Conservation (phyloP, 306 rosid genomes). For the Vachellia collinsii region DNA sequence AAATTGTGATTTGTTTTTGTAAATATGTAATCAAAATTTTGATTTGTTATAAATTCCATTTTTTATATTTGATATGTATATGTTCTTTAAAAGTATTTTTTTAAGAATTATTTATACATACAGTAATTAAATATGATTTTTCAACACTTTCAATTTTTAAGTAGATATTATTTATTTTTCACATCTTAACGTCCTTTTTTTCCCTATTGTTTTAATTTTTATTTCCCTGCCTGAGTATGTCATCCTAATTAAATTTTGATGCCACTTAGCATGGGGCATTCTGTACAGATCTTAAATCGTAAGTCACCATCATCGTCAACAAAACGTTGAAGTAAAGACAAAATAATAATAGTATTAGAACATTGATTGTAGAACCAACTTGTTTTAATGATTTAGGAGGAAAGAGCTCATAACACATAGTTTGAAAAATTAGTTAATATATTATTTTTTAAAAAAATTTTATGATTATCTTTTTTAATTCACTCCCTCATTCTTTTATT, state of each 20-base stretch:
- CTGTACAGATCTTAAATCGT: conserved; percentile 12
- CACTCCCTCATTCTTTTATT: too few relatives aligned
- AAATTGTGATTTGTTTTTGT: too few relatives aligned
- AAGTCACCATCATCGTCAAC: conserved; percentile 34
- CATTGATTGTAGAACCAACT: not conserved
- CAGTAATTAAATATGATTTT: not conserved
- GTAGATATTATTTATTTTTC: too few relatives aligned
- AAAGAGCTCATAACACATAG: not conserved
- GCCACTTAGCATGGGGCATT: conserved; percentile 3
- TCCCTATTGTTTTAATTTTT: too few relatives aligned
- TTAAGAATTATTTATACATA: not conserved
- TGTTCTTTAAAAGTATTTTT: not conserved
- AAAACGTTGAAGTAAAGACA: conserved; percentile 41
- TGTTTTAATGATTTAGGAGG: not conserved
- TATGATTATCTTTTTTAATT: too few relatives aligned
- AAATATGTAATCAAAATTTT: too few relatives aligned
- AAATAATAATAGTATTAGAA: not conserved
- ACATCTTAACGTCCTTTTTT: too few relatives aligned
- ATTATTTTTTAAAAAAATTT: too few relatives aligned
- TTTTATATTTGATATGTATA: not conserved
- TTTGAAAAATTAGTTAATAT: too few relatives aligned
- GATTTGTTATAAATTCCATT: not conserved
- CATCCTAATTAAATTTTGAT: not conserved
- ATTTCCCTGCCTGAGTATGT: not conserved
- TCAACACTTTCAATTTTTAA: not conserved